Conservation (phyloP, 306 rosid genomes). For the Cercis canadensis region DNA sequence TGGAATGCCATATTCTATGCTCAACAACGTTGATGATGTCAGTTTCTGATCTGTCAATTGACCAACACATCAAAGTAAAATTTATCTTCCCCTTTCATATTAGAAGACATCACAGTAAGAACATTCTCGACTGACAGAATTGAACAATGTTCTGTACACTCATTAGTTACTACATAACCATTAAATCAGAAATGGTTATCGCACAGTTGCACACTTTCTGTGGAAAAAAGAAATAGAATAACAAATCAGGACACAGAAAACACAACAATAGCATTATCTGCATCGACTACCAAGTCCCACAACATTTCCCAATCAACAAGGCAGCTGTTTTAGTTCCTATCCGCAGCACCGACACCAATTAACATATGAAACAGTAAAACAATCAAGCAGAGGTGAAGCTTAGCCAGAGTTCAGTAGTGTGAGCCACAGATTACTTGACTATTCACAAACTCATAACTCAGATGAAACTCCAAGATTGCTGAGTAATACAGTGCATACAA, state of each 20-base stretch:
- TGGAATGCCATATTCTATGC: conserved; percentile 94
- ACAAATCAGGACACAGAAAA: background rate
- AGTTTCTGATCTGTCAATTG: conserved; percentile 81
- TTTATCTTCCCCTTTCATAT: too few species aligned
- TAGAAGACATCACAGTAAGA: too few species aligned
- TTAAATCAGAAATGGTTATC: too few species aligned
- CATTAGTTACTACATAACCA: background rate
- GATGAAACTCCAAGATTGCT: background rate
- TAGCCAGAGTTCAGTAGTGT: background rate
- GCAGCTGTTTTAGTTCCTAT: background rate
- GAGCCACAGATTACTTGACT: background rate
- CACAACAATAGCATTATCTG: background rate
- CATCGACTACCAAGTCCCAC: background rate
- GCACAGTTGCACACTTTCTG: background rate
- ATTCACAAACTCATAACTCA: background rate
- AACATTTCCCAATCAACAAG: background rate
- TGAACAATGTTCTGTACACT: too few species aligned
- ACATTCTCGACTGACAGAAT: too few species aligned
- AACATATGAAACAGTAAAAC: background rate
- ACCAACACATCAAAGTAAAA: background rate
- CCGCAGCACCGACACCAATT: background rate
- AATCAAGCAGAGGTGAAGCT: background rate
- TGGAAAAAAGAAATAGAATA: too few species aligned
- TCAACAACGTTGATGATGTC: conserved; percentile 85
- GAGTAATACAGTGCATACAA: background rate